phyloP scores from a whole-genome alignment of 2,329 filamentous ascomycete genomes.

The Colletotrichum cereale region DNA sequence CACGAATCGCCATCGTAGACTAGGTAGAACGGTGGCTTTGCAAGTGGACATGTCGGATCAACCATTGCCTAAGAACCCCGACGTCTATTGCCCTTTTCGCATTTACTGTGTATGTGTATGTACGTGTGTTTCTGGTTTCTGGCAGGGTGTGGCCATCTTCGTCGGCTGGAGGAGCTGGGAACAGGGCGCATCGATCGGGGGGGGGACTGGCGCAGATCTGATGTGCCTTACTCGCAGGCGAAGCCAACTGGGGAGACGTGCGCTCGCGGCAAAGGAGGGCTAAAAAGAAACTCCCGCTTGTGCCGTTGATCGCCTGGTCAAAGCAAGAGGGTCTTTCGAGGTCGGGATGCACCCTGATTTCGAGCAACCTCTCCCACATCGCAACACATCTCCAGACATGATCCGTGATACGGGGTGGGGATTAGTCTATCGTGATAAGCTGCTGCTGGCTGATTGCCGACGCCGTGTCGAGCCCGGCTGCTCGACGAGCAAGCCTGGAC shows the following conservation, averaged over 20 bases:
- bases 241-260: conserved; percentile 33
- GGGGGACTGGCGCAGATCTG: conserved; percentile 29
- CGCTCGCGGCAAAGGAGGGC: conserved; percentile 31
- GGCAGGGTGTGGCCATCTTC: conserved; percentile 32
- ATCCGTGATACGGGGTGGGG: conserved; percentile 36
- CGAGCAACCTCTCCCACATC: conserved; percentile 11
- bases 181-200: conserved; percentile 15
- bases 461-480: conserved; percentile 27
- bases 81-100: background rate
- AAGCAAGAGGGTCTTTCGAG: conserved; percentile 14
- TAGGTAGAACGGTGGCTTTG: conserved; percentile 19
- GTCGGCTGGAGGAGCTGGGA: conserved; percentile 21
- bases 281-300: conserved; percentile 34
- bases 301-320: conserved; percentile 24
- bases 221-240: conserved; percentile 28
- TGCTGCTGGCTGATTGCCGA: conserved; percentile 32
- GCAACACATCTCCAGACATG: conserved; percentile 31
- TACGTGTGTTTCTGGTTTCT: too few species aligned
- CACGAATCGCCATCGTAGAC: conserved; percentile 30
- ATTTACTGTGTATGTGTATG: background rate
- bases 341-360: conserved; percentile 35
- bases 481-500: conserved; percentile 29
- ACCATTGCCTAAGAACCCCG: conserved; percentile 22
- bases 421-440: conserved; percentile 31
- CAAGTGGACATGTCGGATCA: conserved; percentile 30